A percentile compares a stretch with the other conserved stretches of the same genome.
These are phyloP conservation scores for Mycena rebaudengoi DNA, from an alignment of 768 basidiomycete species.

Conservation along the genomic window DNA sequence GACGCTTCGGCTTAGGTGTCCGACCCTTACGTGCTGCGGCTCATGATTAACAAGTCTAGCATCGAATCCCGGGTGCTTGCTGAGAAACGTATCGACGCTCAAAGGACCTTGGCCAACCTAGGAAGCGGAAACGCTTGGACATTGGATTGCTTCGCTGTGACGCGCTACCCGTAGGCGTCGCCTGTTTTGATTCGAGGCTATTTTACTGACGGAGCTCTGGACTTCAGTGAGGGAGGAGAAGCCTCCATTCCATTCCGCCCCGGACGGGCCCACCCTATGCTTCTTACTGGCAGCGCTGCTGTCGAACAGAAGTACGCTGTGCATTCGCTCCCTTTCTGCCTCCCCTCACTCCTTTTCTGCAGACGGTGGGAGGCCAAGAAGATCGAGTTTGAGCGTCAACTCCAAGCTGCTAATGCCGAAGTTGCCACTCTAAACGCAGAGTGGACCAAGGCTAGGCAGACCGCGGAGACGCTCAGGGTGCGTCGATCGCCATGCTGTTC, in stretches of 20 bases:
- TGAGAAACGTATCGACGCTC: slow-evolving; percentile 67
- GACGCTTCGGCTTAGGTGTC: slow-evolving; percentile 64
- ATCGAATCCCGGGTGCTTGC: slow-evolving; percentile 83
- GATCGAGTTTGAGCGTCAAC: slow-evolving; percentile 47
- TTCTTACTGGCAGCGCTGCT: slow-evolving; percentile 20
- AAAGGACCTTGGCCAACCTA: slow-evolving; percentile 55
- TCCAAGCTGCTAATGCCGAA: slow-evolving; percentile 37
- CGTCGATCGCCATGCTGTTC: slow-evolving; percentile 15
- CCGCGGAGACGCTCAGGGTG: slow-evolving; percentile 46
- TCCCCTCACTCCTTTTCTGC: background rate
- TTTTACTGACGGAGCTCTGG: background rate
- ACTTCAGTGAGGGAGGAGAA: slow-evolving; percentile 24
- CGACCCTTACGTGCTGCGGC: slow-evolving; percentile 77
- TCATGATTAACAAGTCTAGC: slow-evolving; percentile 76
- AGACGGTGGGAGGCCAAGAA: slow-evolving; percentile 59
- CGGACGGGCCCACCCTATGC: slow-evolving; percentile 7
- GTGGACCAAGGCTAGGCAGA: slow-evolving; percentile 38
- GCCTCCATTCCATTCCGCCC: slow-evolving; percentile 17
- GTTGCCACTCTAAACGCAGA: slow-evolving; percentile 36
- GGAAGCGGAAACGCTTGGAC: slow-evolving; percentile 71
- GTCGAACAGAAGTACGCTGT: slow-evolving; percentile 15
- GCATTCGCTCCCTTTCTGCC: background rate
- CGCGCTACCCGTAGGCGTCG: slow-evolving; percentile 66
- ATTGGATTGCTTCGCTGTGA: slow-evolving; percentile 67
- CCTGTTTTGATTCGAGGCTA: background rate